These are phyloP conservation scores for Eucalyptus rudis DNA, from an alignment of 345 rosid species.

Conservation along the genomic window DNA sequence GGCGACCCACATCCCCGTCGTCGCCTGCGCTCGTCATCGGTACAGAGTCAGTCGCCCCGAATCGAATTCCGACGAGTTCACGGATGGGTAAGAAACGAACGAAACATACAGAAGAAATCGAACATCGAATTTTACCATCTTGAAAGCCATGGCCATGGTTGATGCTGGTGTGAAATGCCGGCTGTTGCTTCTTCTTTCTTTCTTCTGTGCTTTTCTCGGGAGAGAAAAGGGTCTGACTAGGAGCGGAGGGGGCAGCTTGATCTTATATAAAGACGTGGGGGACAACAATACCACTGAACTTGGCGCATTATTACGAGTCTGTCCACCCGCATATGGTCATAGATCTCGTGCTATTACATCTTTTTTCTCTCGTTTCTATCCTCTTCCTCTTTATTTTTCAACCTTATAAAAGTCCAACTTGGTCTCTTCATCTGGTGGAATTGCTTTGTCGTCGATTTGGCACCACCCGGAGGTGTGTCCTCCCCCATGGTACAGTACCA, in stretches of 20 bases:
- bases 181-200: neutral
- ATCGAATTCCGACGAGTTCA: neutral
- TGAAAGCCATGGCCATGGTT: constrained; percentile 97
- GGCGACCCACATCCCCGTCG: constrained; percentile 85
- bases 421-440: neutral
- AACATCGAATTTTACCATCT: constrained; percentile 42
- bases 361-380: neutral
- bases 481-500: neutral
- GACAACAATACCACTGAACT: constrained; percentile 13
- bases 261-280: constrained; percentile 26
- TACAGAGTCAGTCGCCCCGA: neutral
- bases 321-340: neutral
- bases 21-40: constrained; percentile 29
- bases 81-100: neutral
- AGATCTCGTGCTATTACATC: neutral
- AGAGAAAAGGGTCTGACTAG: neutral
- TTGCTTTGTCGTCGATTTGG: neutral
- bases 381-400: neutral
- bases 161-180: neutral
- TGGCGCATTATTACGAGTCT: neutral
- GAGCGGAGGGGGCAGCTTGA: neutral
- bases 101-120: neutral
- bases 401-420: neutral
- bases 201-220: neutral
- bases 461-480: neutral